A percentile compares a stretch with the other conserved stretches of the same genome.
Evolutionary conservation across 1,284 basidiomycete genomes (phyloP).

Genomic region (Garcileccinum viscosum): DNA sequence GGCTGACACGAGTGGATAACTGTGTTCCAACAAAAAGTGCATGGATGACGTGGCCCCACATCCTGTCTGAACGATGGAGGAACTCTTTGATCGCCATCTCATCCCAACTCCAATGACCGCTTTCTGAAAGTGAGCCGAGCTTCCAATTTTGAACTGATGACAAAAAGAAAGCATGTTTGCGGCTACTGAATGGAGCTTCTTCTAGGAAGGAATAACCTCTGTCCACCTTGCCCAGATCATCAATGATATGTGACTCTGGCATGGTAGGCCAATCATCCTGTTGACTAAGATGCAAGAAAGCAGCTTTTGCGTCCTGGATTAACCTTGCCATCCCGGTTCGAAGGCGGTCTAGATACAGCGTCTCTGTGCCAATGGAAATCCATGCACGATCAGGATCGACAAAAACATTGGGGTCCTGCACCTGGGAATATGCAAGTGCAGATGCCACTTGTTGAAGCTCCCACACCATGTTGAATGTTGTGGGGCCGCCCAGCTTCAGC

Average conservation of each 20-base stretch:
- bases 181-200: neutral
- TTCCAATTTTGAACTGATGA: neutral
- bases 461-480: slow-evolving; percentile 15
- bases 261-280: neutral
- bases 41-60: slow-evolving; percentile 5
- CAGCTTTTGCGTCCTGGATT: neutral
- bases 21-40: slow-evolving; percentile 3
- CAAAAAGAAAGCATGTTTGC: neutral
- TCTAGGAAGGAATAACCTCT: slow-evolving; percentile 12
- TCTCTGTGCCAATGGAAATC: slow-evolving; percentile 14
- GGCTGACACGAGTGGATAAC: neutral
- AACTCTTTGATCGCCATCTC: neutral
- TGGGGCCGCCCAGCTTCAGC: neutral
- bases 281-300: neutral
- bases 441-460: slow-evolving; percentile 14
- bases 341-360: slow-evolving; percentile 1
- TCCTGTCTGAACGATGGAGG: neutral
- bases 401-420: slow-evolving; percentile 11
- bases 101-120: slow-evolving; percentile 1
- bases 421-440: slow-evolving; percentile 1
- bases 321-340: neutral
- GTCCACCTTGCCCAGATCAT: neutral
- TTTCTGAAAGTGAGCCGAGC: neutral
- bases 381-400: neutral
- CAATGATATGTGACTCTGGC: neutral